phyloP scores from a whole-genome alignment of 306 rosid species.

The Malus sieversii region DNA sequence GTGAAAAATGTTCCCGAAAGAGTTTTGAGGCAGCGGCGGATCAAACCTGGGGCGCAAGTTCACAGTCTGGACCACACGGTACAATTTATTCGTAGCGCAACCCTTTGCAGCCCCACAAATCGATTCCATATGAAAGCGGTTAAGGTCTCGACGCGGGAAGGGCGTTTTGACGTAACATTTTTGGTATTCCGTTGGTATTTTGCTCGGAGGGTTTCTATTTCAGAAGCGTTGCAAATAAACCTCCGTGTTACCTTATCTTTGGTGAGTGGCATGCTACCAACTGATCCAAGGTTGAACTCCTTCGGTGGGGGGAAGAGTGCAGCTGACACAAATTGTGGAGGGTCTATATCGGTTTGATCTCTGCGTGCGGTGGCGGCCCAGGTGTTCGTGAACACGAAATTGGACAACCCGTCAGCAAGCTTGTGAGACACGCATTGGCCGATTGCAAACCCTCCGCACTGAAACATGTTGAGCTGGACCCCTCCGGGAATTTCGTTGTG shows the following conservation, averaged over 20 bases:
- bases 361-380: constrained; percentile 19
- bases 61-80: background rate
- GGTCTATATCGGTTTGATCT: background rate
- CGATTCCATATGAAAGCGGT: background rate
- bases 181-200: background rate
- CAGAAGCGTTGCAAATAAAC: constrained; percentile 8
- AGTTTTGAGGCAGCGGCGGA: background rate
- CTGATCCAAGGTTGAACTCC: constrained; percentile 7
- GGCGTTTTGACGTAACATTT: background rate
- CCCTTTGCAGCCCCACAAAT: background rate
- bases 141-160: background rate
- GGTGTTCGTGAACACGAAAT: background rate
- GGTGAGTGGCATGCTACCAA: constrained; percentile 10
- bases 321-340: constrained; percentile 30
- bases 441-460: constrained; percentile 17
- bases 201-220: background rate
- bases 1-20: too few species aligned
- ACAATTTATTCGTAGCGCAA: background rate
- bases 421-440: constrained; percentile 17
- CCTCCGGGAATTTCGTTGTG: background rate
- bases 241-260: constrained; percentile 33
- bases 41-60: background rate
- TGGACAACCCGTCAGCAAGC: constrained; percentile 15
- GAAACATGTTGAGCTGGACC: constrained; percentile 18
- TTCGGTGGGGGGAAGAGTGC: constrained; percentile 41